These are phyloP conservation scores for Botryosphaeria dothidea DNA, from an alignment of 2,329 filamentous ascomycete species.

Conservation along the genomic window DNA sequence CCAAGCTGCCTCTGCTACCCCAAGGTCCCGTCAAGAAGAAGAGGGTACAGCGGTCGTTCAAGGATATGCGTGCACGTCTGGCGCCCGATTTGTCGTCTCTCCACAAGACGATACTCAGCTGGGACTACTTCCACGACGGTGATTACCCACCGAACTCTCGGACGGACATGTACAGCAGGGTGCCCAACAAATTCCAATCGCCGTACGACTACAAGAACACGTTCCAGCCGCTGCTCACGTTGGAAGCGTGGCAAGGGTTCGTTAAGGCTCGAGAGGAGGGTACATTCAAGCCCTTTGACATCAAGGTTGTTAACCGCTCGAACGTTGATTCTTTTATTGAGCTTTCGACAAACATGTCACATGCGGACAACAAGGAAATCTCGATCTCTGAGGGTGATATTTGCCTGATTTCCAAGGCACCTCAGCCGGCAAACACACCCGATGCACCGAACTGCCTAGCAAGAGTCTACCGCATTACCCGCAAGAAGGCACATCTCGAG, in stretches of 20 bases:
- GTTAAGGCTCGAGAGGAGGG: constrained; percentile 87
- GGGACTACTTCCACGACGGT: constrained; percentile 91
- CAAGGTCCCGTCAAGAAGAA: constrained; percentile 80
- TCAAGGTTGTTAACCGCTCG: constrained; percentile 84
- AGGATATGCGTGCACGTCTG: constrained; percentile 91
- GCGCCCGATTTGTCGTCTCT: constrained; percentile 84
- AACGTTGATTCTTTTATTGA: constrained; percentile 93
- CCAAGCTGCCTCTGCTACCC: constrained; percentile 51
- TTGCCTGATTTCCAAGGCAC: constrained; percentile 75
- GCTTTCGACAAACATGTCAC: constrained; percentile 79
- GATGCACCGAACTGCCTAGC: constrained; percentile 79
- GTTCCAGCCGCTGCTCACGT: constrained; percentile 84
- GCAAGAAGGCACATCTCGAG: constrained; percentile 80
- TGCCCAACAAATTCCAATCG: constrained; percentile 75
- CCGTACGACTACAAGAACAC: constrained; percentile 81
- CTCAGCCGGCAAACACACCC: constrained; percentile 67
- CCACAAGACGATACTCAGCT: constrained; percentile 83
- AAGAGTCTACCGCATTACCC: constrained; percentile 75
- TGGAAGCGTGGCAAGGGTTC: constrained; percentile 95
- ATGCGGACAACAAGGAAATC: constrained; percentile 68
- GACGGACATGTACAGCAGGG: constrained; percentile 70
- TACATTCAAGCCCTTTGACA: constrained; percentile 75
- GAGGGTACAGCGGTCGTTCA: constrained; percentile 76
- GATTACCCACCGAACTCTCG: constrained; percentile 77
- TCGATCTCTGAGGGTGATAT: constrained; percentile 83